Base-by-base conservation (phyloP, 2,329 filamentous ascomycete species). In the Arthrobotrys entomopaga region DNA sequence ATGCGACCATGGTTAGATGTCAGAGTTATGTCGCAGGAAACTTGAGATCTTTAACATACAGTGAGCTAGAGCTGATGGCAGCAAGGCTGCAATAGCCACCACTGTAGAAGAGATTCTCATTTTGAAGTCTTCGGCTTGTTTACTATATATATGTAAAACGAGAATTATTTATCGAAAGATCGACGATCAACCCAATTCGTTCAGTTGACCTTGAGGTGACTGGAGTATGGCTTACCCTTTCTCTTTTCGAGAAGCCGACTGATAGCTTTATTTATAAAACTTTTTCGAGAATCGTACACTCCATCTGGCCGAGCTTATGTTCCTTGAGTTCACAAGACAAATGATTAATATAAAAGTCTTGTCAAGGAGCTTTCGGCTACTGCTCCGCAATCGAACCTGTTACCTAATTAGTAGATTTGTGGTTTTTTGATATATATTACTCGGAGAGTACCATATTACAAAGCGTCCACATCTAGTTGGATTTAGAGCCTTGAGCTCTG, bases 31-130 rank as follows among this genome's bases (percentile, higher is more conserved):
- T 64, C 24, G 13, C 65, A 52, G 16, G 42, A 46, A 46, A n/a
- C n/a, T n/a, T n/a, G n/a, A n/a, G 46, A 3, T 13, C 5, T 42
- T n/a, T 22, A 6, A 57, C 56, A 52, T 66, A 77, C 70, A 77
- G 42, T 77, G 77, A 3, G 76, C 75, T 10, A 72, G 46, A 46
- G 58, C 77, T 15, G 75, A 76, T 53, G 76, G 75, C 13, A 77
- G 29, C 20, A 69, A 53, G 57, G 66, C 75, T 20, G 58, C 58
- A 34, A 69, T 63, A 61, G 76, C 76, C 42, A 77, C 19, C 10
- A 77, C 24, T 3, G 73, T 29, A 4, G 53, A 49, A 16, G 65
- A 65, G 70, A 77, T 65, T 64, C 77, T 77, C 76, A 78, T 77
- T 2, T 57, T 69, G 61, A 59, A 20, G 19, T 6, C 5, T 46